Evolutionary conservation across 345 rosid species (phyloP), one percentile per base, ranked within the genome.

Genomic region (Carallia pectinifolia): DNA sequence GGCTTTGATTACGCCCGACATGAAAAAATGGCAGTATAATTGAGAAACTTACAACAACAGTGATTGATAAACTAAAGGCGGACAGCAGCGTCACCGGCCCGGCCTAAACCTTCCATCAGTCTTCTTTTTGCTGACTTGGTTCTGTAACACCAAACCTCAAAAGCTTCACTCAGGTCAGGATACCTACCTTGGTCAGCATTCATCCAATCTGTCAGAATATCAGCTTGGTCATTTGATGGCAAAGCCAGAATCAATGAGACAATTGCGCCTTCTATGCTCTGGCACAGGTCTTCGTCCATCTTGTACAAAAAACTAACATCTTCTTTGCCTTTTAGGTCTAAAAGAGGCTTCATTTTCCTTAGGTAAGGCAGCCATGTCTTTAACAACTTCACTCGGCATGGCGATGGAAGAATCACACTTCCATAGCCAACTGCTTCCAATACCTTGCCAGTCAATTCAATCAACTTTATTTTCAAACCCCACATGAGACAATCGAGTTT

Each of bases 341-440:
- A 74, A 66, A 88, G 77, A 74, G 90, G 84, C 80, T 94, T 94
- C 79, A 87, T 69, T 71, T 85, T 90, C 74, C 96, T 81, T 66
- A 94, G 85, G 59, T 85, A 94, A 67, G 97, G 98, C 48, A 94
- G 85, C 98, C 98, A 94, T 29, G 80, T 54, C 83, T 84, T 90
- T 6, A 94, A 65, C 71, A 94, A 72, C 67, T 78, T 75, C 67
- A 85, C 71, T 17, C 98, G 76, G 65, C 19, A 80, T 65, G 72
- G 72, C 1, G 91, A 80, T 29, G 93, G 83, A 60, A 91, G 86
- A 60, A 91, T 87, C 78, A 94, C 98, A 0, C 64, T 82, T 9
- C 98, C 98, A 58, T 94, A 94, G 30, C 97, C 97, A 6, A 91
- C 97, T 0, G 96, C 96, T 74, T 94, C 97, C 74, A 95, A 72